These are phyloP conservation scores for Aspergillus sp. DNA, from an alignment of 2,329 filamentous ascomycete species.

Conservation along the genomic window DNA sequence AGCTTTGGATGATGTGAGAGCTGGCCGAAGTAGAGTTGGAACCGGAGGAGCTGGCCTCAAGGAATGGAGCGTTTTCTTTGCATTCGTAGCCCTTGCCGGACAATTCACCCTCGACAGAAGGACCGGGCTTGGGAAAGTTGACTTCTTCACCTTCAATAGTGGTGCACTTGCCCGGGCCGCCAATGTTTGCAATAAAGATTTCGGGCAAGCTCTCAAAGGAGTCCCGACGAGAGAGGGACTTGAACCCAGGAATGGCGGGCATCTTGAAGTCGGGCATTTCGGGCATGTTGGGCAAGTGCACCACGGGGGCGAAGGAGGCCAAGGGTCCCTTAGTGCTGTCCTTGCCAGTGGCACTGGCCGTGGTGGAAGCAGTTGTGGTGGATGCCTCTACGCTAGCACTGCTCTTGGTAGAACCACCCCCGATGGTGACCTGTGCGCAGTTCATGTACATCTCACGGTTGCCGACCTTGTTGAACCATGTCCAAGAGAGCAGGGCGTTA, in stretches of 20 bases:
- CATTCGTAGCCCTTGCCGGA: slow-evolving; percentile 32
- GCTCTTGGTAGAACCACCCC: slow-evolving; percentile 16
- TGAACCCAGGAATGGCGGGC: not conserved
- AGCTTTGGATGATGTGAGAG: not conserved
- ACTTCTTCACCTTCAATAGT: slow-evolving; percentile 57
- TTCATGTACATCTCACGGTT: slow-evolving; percentile 88
- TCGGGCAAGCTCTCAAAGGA: slow-evolving; percentile 55
- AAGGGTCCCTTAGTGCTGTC: not conserved
- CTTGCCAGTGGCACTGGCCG: not conserved
- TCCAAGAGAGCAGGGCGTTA: slow-evolving; percentile 67
- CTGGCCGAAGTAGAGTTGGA: not conserved
- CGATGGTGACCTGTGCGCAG: slow-evolving; percentile 66
- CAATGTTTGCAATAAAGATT: slow-evolving; percentile 68
- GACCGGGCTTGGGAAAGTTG: slow-evolving; percentile 62
- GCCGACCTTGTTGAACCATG: slow-evolving; percentile 70
- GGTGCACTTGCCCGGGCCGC: slow-evolving; percentile 48
- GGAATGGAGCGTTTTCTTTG: slow-evolving; percentile 25
- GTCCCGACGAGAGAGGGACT: too few species aligned
- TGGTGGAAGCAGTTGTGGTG: not conserved
- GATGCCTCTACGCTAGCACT: not conserved
- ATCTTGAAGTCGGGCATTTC: not conserved
- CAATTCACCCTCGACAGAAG: slow-evolving; percentile 41
- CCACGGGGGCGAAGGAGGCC: too few species aligned
- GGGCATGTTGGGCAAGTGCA: slow-evolving; percentile 1
- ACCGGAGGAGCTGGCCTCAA: slow-evolving; percentile 11